A percentile compares a stretch with the other conserved stretches of the same genome.
These are phyloP conservation scores for Hymenoscyphus albidus DNA, from an alignment of 2,329 filamentous ascomycete species.

Conservation along the genomic window DNA sequence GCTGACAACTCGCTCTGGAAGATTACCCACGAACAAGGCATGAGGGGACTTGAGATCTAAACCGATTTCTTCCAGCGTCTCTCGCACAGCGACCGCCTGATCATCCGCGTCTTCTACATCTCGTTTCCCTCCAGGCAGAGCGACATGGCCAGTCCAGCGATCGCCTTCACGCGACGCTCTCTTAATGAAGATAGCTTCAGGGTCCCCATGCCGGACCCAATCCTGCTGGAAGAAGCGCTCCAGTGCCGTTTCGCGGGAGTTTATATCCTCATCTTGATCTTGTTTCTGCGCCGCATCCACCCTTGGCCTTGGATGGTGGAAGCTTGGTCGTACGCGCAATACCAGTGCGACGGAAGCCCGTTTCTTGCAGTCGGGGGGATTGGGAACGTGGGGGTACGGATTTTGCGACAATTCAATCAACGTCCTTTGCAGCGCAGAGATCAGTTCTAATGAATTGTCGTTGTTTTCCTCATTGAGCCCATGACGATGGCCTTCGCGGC, in stretches of 20 bases:
- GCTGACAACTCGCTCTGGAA: slow-evolving; percentile 63
- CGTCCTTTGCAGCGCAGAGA: slow-evolving; percentile 27
- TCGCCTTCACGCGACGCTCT: slow-evolving; percentile 61
- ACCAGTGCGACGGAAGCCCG: slow-evolving; percentile 65
- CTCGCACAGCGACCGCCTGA: slow-evolving; percentile 57
- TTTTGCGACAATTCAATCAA: slow-evolving; percentile 38
- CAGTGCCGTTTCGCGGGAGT: slow-evolving; percentile 29
- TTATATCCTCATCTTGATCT: background rate
- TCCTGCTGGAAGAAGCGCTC: slow-evolving; percentile 58
- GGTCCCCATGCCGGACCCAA: slow-evolving; percentile 63
- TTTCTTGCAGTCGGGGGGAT: slow-evolving; percentile 37
- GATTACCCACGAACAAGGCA: slow-evolving; percentile 52
- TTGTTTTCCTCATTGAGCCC: background rate
- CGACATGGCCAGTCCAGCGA: slow-evolving; percentile 66
- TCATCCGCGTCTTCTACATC: slow-evolving; percentile 63
- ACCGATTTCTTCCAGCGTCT: slow-evolving; percentile 64
- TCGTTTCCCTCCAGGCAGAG: slow-evolving; percentile 63
- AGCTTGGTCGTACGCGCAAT: slow-evolving; percentile 57
- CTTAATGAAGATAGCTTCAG: slow-evolving; percentile 70
- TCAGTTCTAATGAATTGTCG: slow-evolving; percentile 17
- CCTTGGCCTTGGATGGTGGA: slow-evolving; percentile 48
- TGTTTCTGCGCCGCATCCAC: slow-evolving; percentile 12
- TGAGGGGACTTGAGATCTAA: slow-evolving; percentile 50
- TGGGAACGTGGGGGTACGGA: slow-evolving; percentile 47
- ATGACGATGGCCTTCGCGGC: background rate